These are phyloP conservation scores for Colletotrichum salicis DNA, from an alignment of 2,329 filamentous ascomycete genomes.

Conservation along the genomic window DNA sequence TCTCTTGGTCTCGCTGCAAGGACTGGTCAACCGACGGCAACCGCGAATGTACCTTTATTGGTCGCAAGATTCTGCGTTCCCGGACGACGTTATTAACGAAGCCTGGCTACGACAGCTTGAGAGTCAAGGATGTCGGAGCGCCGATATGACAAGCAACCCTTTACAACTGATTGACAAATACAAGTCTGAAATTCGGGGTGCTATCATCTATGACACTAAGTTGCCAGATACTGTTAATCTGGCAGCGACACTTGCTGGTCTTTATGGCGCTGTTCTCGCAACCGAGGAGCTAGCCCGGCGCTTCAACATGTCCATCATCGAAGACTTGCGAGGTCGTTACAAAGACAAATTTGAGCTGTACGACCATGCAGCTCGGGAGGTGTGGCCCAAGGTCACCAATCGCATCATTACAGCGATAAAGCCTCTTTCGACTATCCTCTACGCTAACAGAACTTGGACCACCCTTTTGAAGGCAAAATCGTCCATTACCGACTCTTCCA, in stretches of 20 bases:
- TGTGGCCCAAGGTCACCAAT: slow-evolving; percentile 13
- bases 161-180: slow-evolving; percentile 10
- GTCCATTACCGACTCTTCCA: slow-evolving; percentile 9
- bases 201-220: slow-evolving; percentile 11
- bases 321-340: slow-evolving; percentile 14
- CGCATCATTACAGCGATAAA: slow-evolving; percentile 15
- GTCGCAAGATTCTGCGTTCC: background rate
- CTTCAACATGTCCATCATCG: slow-evolving; percentile 6
- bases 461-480: slow-evolving; percentile 4
- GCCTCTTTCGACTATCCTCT: background rate
- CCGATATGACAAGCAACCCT: background rate
- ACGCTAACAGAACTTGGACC: slow-evolving; percentile 15
- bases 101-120: slow-evolving; percentile 9
- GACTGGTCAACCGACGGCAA: slow-evolving; percentile 6
- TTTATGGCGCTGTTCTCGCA: background rate
- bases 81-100: slow-evolving; percentile 12
- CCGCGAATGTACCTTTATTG: slow-evolving; percentile 13
- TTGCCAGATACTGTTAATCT: slow-evolving; percentile 20
- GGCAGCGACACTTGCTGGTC: slow-evolving; percentile 5
- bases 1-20: slow-evolving; percentile 7
- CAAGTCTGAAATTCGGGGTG: slow-evolving; percentile 10
- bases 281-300: slow-evolving; percentile 13
- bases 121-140: background rate
- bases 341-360: slow-evolving; percentile 16
- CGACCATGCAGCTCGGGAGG: background rate